Conservation (phyloP, 2,329 filamentous ascomycete species). For the Ophiostoma pallidulum region DNA sequence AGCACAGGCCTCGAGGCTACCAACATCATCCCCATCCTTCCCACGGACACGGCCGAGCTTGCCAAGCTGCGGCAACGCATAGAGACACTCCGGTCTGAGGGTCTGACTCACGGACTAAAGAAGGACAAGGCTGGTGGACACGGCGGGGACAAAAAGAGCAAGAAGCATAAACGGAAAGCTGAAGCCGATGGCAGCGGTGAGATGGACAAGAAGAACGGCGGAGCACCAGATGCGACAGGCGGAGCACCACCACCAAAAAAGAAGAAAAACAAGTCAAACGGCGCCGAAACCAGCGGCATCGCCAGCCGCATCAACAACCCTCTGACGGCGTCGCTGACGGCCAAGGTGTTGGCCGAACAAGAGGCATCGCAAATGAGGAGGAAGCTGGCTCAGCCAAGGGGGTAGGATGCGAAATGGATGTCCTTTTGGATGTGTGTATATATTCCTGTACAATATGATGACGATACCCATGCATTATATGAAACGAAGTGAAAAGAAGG, state of each 20-base stretch:
- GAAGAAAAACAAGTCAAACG: background rate
- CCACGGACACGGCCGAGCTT: constrained; percentile 61
- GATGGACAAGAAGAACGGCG: constrained; percentile 22
- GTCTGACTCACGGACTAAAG: constrained; percentile 79
- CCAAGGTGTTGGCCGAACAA: constrained; percentile 79
- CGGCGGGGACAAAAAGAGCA: constrained; percentile 63
- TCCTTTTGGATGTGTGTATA: background rate
- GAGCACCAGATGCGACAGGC: constrained; percentile 18
- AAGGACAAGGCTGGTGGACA: constrained; percentile 49
- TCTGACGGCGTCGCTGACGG: constrained; percentile 74
- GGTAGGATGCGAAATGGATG: constrained; percentile 8
- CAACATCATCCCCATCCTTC: constrained; percentile 76
- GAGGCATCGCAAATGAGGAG: constrained; percentile 70
- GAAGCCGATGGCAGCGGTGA: constrained; percentile 11
- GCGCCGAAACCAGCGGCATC: constrained; percentile 16
- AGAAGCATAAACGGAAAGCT: constrained; percentile 43
- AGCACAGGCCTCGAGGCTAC: constrained; percentile 61
- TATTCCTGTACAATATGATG: constrained; percentile 1
- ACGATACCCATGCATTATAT: constrained; percentile 5
- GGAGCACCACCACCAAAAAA: constrained; percentile 1
- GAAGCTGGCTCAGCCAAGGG: constrained; percentile 47
- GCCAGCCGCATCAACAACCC: constrained; percentile 69
- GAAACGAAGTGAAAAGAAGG: background rate
- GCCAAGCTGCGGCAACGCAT: constrained; percentile 55
- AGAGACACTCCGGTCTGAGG: constrained; percentile 58